Percentiles rank a stretch among this genome's conserved stretches.
phyloP scores from a whole-genome alignment of 352 stramenopile species.

The Pythium sp. region DNA sequence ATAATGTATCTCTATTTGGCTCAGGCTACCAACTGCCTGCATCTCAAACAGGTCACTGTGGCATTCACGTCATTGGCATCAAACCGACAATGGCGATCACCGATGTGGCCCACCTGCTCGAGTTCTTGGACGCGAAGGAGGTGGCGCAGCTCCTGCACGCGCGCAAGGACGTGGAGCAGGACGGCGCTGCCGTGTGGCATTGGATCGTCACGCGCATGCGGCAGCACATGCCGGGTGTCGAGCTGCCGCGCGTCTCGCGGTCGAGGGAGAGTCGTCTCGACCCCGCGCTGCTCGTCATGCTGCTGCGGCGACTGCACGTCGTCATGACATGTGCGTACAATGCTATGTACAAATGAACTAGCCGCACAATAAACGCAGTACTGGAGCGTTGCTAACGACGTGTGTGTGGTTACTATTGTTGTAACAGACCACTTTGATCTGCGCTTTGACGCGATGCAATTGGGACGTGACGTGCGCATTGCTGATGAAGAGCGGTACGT shows the following conservation, averaged over 20 bases:
- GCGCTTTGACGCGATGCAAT: conserved; percentile 38
- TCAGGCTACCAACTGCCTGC: neutral
- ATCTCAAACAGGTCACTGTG: neutral
- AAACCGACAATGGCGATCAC: conserved; percentile 22
- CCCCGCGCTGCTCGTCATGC: conserved; percentile 32
- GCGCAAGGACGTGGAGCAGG: conserved; percentile 26
- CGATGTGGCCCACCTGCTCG: conserved; percentile 43
- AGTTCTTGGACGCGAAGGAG: conserved; percentile 44
- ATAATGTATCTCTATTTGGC: neutral
- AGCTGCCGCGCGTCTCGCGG: conserved; percentile 25
- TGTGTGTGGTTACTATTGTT: neutral
- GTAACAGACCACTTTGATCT: conserved; percentile 43
- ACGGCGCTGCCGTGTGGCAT: conserved; percentile 35
- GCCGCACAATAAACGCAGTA: neutral
- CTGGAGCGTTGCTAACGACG: neutral
- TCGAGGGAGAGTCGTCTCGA: conserved; percentile 26
- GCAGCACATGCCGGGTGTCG: conserved; percentile 20
- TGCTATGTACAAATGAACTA: neutral
- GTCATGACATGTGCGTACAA: conserved; percentile 44
- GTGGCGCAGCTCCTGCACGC: conserved; percentile 33
- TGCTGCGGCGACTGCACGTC: conserved; percentile 49
- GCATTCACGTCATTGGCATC: conserved; percentile 1
- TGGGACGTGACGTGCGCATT: conserved; percentile 47
- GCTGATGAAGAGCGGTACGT: conserved; percentile 31
- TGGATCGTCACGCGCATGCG: conserved; percentile 36